Evolutionary conservation across 768 basidiomycete species (phyloP), one percentile per base, ranked within the genome.

Genomic region (Russula olivacea): DNA sequence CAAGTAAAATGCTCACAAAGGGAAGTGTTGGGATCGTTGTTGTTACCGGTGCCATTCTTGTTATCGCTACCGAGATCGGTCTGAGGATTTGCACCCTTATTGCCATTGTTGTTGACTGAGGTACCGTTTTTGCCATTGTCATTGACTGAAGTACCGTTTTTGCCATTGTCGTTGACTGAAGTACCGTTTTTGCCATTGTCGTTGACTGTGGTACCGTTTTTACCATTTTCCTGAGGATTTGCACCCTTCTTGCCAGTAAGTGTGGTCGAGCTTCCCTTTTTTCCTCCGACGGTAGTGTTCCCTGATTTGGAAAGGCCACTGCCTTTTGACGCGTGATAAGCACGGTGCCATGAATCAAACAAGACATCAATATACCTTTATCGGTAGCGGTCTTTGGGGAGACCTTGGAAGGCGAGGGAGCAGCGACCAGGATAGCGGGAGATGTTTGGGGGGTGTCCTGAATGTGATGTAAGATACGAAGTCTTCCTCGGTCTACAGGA

Each of bases 1-100:
- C 17, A 19, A 30, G 30, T n/a, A 19, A n/a, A 51, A 51, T 4
- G 52, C 73, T 17, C 58, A 74, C 74, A 76, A 40, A 79, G 66
- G 1, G 80, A 82, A 5, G 72, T 71, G 68, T 84, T 82, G 8
- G 77, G 65, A 64, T 84, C 78, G 30, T 30, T 30, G 30, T 30
- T 30, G 30, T 41, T 41, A 17, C 15, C 6, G 40, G 14, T 43
- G 1, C 8, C 9, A 40, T 21, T 14, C 4, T 17, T 36, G 2
- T 47, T 54, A 2, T 34, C 23, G 17, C 11, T 5, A 28, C n/a
- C n/a, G n/a, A n/a, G n/a, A n/a, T 28, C 17, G 19, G 1, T 23
- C 9, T n/a, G 45, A 11, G 40, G 11, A 36, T 36, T 36, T 36
- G 36, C 32, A 2, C 32, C 30, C 48, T 28, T 28, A 11, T 52